Percentiles rank a stretch among this genome's conserved stretches.
Conservation (phyloP, 768 basidiomycete species). For the Coprinopsis sp. region DNA sequence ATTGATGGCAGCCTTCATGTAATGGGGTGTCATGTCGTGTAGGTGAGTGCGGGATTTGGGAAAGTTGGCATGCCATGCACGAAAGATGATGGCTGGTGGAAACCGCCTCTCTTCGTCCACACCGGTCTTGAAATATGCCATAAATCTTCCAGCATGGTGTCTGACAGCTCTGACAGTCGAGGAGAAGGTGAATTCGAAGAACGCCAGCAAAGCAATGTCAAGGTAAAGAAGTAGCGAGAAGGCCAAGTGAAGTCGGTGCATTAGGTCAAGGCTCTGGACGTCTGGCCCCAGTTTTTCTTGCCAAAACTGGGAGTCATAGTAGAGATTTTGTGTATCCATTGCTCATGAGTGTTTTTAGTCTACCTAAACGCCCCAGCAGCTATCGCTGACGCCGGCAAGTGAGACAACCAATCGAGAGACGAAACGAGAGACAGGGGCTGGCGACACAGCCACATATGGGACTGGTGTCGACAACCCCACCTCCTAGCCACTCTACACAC, state of each 20-base stretch:
- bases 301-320: slow-evolving; percentile 2
- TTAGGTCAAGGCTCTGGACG: not conserved
- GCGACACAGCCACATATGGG: too few relatives aligned
- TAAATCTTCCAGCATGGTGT: slow-evolving; percentile 6
- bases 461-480: too few relatives aligned
- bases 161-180: slow-evolving; percentile 9
- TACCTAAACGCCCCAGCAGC: too few relatives aligned
- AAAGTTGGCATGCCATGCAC: not conserved
- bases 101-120: not conserved
- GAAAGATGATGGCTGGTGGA: not conserved
- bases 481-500: too few relatives aligned
- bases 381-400: too few relatives aligned
- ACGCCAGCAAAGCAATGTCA: slow-evolving; percentile 8
- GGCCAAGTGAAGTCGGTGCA: slow-evolving; percentile 10
- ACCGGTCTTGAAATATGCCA: slow-evolving; percentile 7
- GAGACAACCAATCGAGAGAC: too few relatives aligned
- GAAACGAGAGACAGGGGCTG: too few relatives aligned
- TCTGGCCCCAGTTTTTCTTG: not conserved
- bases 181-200: slow-evolving; percentile 12
- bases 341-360: not conserved
- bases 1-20: too few relatives aligned
- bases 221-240: slow-evolving; percentile 15
- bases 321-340: not conserved
- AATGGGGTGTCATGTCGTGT: not conserved
- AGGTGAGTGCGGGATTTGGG: not conserved